A percentile compares a stretch with the other conserved stretches of the same genome.
Evolutionary conservation across 495 filamentous ascomycete species (phyloP).

Genomic region (Trichoderma virens): DNA sequence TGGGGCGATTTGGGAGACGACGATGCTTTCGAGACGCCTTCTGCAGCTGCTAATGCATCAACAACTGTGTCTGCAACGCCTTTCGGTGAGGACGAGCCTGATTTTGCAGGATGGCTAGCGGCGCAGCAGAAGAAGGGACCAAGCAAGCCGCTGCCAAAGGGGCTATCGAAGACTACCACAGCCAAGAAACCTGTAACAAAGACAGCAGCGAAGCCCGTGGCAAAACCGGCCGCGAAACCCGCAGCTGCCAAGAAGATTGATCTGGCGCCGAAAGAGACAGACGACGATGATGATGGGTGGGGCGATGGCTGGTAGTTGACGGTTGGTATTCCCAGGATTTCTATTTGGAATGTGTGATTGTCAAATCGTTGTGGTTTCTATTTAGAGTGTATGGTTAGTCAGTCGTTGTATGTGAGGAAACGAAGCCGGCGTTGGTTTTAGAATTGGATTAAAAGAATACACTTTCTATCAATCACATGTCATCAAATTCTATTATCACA

Average conservation of each 20-base stretch:
- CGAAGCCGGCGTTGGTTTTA: neutral
- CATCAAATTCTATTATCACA: neutral
- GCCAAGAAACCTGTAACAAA: conserved; percentile 25
- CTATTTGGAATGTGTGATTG: too few relatives aligned
- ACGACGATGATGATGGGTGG: conserved; percentile 56
- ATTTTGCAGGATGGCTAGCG: conserved; percentile 89
- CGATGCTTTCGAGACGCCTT: conserved; percentile 41
- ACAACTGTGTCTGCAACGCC: conserved; percentile 34
- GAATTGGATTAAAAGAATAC: neutral
- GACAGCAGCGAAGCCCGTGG: conserved; percentile 1
- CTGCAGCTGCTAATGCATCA: conserved; percentile 28
- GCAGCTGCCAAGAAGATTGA: conserved; percentile 47
- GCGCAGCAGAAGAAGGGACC: conserved; percentile 67
- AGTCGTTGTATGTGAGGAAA: neutral
- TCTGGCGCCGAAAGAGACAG: conserved; percentile 46
- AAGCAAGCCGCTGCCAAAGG: conserved; percentile 67
- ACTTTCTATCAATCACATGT: neutral
- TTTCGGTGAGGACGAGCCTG: conserved; percentile 78
- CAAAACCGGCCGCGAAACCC: conserved; percentile 25
- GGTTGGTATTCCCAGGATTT: neutral
- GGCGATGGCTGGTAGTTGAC: conserved; percentile 54
- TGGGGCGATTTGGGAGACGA: conserved; percentile 67
- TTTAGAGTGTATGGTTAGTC: neutral
- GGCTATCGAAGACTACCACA: conserved; percentile 49
- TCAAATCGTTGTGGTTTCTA: neutral